Conservation (phyloP, 2,329 filamentous ascomycete genomes). For the Monosporascus ibericus region DNA sequence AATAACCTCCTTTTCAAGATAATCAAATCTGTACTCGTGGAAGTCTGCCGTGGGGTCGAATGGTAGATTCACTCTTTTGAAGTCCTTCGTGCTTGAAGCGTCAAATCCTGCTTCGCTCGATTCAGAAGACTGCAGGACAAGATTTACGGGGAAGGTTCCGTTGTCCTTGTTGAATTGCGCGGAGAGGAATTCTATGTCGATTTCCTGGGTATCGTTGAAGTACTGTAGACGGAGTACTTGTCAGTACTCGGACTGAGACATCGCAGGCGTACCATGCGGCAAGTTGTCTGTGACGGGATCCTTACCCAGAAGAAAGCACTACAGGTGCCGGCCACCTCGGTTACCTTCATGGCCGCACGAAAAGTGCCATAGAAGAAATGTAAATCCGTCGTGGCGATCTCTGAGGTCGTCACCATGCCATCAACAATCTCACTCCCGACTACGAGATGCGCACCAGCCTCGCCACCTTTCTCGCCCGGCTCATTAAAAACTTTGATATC, state of each 20-base stretch:
- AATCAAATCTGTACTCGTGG: conserved; percentile 79
- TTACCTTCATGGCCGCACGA: conserved; percentile 60
- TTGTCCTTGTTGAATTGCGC: conserved; percentile 49
- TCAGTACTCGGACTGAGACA: neutral
- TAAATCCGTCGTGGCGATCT: conserved; percentile 54
- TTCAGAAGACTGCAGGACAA: conserved; percentile 65
- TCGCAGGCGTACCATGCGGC: neutral
- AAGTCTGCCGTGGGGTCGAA: conserved; percentile 62
- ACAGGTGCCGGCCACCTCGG: conserved; percentile 59
- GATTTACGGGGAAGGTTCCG: conserved; percentile 56
- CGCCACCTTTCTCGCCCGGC: conserved; percentile 35
- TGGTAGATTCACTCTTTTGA: conserved; percentile 49
- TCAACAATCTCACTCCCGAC: conserved; percentile 41
- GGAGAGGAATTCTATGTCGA: conserved; percentile 75
- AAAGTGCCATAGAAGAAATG: conserved; percentile 69
- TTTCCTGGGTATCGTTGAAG: conserved; percentile 72
- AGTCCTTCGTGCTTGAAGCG: conserved; percentile 53
- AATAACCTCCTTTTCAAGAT: conserved; percentile 52
- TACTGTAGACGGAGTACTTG: conserved; percentile 43
- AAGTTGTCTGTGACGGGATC: neutral
- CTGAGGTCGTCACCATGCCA: conserved; percentile 53
- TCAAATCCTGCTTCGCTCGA: conserved; percentile 56
- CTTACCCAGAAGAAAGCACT: conserved; percentile 74
- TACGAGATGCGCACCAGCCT: conserved; percentile 50
- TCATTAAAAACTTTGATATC: conserved; percentile 36